Conservation (phyloP, 208 protist genomes). For the Crithidia brevicula region DNA sequence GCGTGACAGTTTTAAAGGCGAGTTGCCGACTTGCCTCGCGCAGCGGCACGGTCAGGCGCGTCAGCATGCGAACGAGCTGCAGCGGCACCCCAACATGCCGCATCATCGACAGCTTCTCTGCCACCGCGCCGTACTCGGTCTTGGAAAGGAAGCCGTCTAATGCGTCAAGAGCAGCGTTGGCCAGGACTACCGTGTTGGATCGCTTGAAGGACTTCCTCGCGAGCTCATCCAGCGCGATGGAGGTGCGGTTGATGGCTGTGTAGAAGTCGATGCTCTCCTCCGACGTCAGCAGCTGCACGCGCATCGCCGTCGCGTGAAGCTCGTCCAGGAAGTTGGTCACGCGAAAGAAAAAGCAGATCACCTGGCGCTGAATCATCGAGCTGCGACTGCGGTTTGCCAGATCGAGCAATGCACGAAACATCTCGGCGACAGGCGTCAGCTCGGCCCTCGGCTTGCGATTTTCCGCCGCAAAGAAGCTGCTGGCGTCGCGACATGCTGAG, state of each 20-base stretch:
- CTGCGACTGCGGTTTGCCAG: slow-evolving; percentile 34
- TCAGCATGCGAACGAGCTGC: slow-evolving; percentile 40
- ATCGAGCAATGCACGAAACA: slow-evolving; percentile 40
- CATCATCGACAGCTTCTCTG: slow-evolving; percentile 61
- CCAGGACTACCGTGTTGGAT: slow-evolving; percentile 37
- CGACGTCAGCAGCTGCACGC: slow-evolving; percentile 57
- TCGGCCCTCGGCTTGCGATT: slow-evolving; percentile 1
- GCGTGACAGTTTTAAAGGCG: slow-evolving; percentile 22
- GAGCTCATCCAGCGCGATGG: slow-evolving; percentile 26
- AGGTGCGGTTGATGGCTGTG: slow-evolving; percentile 32
- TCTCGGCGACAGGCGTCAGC: slow-evolving; percentile 24
- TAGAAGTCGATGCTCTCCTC: slow-evolving; percentile 44
- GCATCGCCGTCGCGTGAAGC: slow-evolving; percentile 31
- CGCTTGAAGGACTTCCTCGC: slow-evolving; percentile 35
- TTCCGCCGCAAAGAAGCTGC: slow-evolving; percentile 4
- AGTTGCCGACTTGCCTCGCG: slow-evolving; percentile 22
- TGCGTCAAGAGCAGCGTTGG: slow-evolving; percentile 30
- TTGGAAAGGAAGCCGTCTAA: slow-evolving; percentile 37
- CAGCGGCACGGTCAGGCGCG: slow-evolving; percentile 36
- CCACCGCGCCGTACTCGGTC: slow-evolving; percentile 15
- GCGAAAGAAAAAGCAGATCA: slow-evolving; percentile 45
- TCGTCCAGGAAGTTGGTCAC: slow-evolving; percentile 43
- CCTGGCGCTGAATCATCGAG: slow-evolving; percentile 35
- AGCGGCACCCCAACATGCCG: slow-evolving; percentile 34
- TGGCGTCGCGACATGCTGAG: neutral